A percentile compares a stretch with the other conserved stretches of the same genome.
Evolutionary conservation across 2,329 filamentous ascomycete genomes (phyloP).

Genomic region (Zasmidium angulare): DNA sequence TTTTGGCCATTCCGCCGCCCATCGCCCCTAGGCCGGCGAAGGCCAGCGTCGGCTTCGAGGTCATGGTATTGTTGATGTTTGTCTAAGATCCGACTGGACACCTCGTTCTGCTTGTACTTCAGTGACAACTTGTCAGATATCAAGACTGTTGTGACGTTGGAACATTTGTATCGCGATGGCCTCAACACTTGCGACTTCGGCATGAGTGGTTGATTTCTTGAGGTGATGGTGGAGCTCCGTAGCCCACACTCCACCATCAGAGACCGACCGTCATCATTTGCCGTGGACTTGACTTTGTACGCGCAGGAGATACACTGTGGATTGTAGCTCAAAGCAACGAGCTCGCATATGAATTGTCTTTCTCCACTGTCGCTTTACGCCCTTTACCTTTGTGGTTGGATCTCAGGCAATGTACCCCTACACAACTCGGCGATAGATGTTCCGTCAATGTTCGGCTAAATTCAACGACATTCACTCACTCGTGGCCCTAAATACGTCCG

Average conservation of each 20-base stretch:
- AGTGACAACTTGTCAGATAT: neutral
- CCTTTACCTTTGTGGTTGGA: too few species aligned
- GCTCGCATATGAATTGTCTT: too few species aligned
- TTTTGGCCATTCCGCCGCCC: constrained; percentile 78
- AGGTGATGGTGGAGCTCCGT: neutral
- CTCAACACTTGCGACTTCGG: neutral
- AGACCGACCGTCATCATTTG: neutral
- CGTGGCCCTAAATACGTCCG: too few species aligned
- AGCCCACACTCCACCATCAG: neutral
- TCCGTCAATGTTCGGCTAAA: too few species aligned
- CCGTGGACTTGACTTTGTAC: neutral
- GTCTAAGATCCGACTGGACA: neutral
- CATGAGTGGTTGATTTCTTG: neutral
- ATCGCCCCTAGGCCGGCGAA: constrained; percentile 79
- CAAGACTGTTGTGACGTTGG: neutral
- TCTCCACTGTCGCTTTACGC: too few species aligned
- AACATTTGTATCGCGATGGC: neutral
- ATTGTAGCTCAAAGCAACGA: too few species aligned
- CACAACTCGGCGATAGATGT: too few species aligned
- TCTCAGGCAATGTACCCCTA: too few species aligned
- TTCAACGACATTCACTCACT: too few species aligned
- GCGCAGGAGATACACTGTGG: too few species aligned
- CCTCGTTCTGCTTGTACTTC: neutral
- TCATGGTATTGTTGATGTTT: neutral
- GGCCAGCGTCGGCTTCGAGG: constrained; percentile 27